A percentile compares a stretch with the other conserved stretches of the same genome.
These are phyloP conservation scores for Penicillium goetzii DNA, from an alignment of 495 filamentous ascomycete genomes.

Conservation along the genomic window DNA sequence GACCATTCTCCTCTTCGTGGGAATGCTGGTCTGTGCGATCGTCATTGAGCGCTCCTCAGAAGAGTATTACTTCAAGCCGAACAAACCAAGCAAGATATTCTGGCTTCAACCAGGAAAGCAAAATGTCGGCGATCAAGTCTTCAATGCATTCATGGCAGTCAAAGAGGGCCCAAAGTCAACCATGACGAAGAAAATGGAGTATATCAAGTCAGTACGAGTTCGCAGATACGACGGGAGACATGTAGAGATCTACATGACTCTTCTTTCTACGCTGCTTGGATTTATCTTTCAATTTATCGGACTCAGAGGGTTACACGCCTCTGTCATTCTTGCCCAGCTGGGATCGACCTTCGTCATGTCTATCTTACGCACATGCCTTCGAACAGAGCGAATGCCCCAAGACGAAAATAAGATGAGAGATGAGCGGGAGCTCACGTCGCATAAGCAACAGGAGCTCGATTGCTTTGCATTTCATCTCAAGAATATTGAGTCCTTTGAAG, in stretches of 20 bases:
- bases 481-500: conserved; percentile 31
- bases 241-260: conserved; percentile 22
- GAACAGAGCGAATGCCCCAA: conserved; percentile 44
- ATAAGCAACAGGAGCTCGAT: conserved; percentile 50
- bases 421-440: conserved; percentile 29
- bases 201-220: conserved; percentile 42
- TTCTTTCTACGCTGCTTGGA: conserved; percentile 44
- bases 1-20: conserved; percentile 38
- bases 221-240: conserved; percentile 12
- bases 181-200: conserved; percentile 27
- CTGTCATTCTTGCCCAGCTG: conserved; percentile 51
- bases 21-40: conserved; percentile 49
- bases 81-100: conserved; percentile 42
- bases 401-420: conserved; percentile 35
- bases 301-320: conserved; percentile 52
- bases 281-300: conserved; percentile 57
- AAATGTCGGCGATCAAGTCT: conserved; percentile 45
- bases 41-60: conserved; percentile 44
- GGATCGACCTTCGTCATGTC: conserved; percentile 53
- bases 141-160: conserved; percentile 41
- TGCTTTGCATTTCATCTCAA: conserved; percentile 47
- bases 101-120: conserved; percentile 51
- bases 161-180: conserved; percentile 27
- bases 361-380: conserved; percentile 47
- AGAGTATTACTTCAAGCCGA: conserved; percentile 33